Evolutionary conservation across 495 filamentous ascomycete genomes (phyloP).

Genomic region (Annulohypoxylon maeteangense): DNA sequence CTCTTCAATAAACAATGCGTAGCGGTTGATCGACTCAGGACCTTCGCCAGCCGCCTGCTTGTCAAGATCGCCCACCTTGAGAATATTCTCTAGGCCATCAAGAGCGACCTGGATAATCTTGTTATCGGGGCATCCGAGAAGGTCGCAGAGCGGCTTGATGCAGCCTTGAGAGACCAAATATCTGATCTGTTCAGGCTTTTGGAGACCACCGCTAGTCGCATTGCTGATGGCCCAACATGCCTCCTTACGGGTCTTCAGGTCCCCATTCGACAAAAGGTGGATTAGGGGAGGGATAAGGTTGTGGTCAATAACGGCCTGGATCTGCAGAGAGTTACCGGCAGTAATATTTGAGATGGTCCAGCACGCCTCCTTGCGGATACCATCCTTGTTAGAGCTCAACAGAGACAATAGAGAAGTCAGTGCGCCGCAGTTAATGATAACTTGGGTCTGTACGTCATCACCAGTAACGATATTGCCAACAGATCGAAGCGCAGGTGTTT

Average conservation of each 20-base stretch:
- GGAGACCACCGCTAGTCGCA: conserved; percentile 95
- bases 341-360: conserved; percentile 99
- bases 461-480: conserved; percentile 99
- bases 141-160: conserved; percentile 97
- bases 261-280: conserved; percentile 92
- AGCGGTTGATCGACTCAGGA: conserved; percentile 89
- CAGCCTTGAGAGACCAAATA: conserved; percentile 93
- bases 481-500: conserved; percentile 95
- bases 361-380: conserved; percentile 99
- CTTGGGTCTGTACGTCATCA: conserved; percentile 98
- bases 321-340: conserved; percentile 96
- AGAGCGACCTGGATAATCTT: conserved; percentile 99
- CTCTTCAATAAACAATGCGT: conserved; percentile 98
- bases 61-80: conserved; percentile 99
- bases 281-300: conserved; percentile 97
- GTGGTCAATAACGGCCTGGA: conserved; percentile 96
- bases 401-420: conserved; percentile 91
- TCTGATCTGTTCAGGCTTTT: conserved; percentile 98
- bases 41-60: conserved; percentile 83
- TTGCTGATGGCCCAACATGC: conserved; percentile 99
- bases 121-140: conserved; percentile 97
- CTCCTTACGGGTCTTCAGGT: conserved; percentile 99
- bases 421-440: conserved; percentile 98
- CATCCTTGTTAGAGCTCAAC: conserved; percentile 95
- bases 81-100: conserved; percentile 98